phyloP scores from a whole-genome alignment of 805 yeast genomes.

The Metschnikowia proteae region DNA sequence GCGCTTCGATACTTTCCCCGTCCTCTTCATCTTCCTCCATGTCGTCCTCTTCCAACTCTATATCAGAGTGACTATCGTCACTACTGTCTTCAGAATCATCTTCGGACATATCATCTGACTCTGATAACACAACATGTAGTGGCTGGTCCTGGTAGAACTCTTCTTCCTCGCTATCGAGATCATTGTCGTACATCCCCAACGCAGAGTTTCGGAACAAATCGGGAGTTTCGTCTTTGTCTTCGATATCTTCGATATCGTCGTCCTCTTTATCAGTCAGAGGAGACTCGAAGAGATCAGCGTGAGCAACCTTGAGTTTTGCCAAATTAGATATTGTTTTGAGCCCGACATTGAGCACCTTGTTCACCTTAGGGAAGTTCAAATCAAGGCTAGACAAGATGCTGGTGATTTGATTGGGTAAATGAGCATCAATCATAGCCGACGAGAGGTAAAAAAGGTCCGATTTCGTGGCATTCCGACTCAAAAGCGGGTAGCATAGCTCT shows the following conservation, averaged over 20 bases:
- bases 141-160: conserved; percentile 35
- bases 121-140: conserved; percentile 37
- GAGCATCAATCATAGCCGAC: conserved; percentile 64
- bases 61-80: conserved; percentile 24
- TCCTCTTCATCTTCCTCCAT: conserved; percentile 21
- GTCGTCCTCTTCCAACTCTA: conserved; percentile 22
- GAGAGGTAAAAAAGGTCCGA: conserved; percentile 64
- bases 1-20: conserved; percentile 17
- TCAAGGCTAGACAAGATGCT: conserved; percentile 63
- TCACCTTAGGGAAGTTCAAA: conserved; percentile 66
- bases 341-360: conserved; percentile 53
- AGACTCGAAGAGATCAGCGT: conserved; percentile 55
- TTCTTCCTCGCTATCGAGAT: conserved; percentile 60
- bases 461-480: conserved; percentile 46
- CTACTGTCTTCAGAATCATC: conserved; percentile 22
- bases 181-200: conserved; percentile 90
- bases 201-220: conserved; percentile 86
- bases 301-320: conserved; percentile 53
- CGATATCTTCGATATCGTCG: conserved; percentile 47
- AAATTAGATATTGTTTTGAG: conserved; percentile 56
- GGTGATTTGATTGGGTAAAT: conserved; percentile 55
- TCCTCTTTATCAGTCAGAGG: conserved; percentile 47
- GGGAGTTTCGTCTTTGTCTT: conserved; percentile 67
- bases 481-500: conserved; percentile 40
- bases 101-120: conserved; percentile 25